These are phyloP conservation scores for Backusella tuberculispora DNA, from an alignment of 192 early-diverging fungal genomes.

Conservation along the genomic window DNA sequence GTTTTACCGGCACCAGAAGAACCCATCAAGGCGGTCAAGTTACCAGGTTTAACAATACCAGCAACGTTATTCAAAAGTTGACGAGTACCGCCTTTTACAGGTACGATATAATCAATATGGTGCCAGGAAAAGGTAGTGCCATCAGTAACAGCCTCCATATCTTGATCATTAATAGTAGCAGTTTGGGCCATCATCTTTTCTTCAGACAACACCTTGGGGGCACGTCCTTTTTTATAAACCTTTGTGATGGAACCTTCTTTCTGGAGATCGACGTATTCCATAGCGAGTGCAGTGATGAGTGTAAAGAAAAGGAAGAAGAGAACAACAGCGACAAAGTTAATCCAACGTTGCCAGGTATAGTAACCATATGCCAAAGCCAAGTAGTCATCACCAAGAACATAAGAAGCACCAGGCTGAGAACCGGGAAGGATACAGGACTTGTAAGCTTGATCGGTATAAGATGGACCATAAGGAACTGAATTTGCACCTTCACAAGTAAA, in stretches of 20 bases:
- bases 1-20: constrained; percentile 78
- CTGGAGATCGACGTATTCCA: constrained; percentile 69
- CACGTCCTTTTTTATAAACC: constrained; percentile 49
- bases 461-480: constrained; percentile 52
- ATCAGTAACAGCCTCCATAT: constrained; percentile 46
- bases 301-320: constrained; percentile 50
- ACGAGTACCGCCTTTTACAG: constrained; percentile 49
- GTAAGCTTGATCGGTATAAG: constrained; percentile 48
- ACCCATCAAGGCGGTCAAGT: constrained; percentile 84
- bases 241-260: constrained; percentile 58
- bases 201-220: constrained; percentile 9
- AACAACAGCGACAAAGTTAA: constrained; percentile 47
- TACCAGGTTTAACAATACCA: constrained; percentile 50
- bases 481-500: constrained; percentile 33
- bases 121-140: constrained; percentile 70
- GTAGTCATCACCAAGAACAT: constrained; percentile 59
- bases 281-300: constrained; percentile 44
- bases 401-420: constrained; percentile 48
- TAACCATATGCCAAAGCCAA: constrained; percentile 52
- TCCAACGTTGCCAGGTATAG: constrained; percentile 54
- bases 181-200: constrained; percentile 19
- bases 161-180: constrained; percentile 11
- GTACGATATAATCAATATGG: constrained; percentile 60
- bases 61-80: constrained; percentile 65
- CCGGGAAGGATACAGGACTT: constrained; percentile 64